phyloP scores from a whole-genome alignment of 768 basidiomycete genomes.

The Boletus rubroflammeus region DNA sequence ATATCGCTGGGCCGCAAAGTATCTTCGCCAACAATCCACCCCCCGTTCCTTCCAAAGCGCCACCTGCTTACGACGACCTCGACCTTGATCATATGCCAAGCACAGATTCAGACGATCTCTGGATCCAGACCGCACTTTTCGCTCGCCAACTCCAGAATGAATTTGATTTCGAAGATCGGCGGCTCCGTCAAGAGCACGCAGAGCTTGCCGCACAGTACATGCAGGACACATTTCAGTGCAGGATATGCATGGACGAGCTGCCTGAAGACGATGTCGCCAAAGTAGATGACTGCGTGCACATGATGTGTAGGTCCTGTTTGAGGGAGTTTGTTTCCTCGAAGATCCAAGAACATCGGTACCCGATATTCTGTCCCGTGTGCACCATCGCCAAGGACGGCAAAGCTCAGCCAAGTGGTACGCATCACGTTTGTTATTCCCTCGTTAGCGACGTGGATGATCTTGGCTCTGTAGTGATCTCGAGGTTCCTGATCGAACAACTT shows the following conservation, averaged over 20 bases:
- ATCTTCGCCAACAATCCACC: slow-evolving; percentile 24
- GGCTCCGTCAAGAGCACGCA: slow-evolving; percentile 34
- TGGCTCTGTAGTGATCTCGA: slow-evolving; percentile 35
- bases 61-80: slow-evolving; percentile 8
- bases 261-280: slow-evolving; percentile 40
- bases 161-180: slow-evolving; percentile 40
- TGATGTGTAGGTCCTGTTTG: slow-evolving; percentile 54
- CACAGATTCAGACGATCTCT: slow-evolving; percentile 1
- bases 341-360: slow-evolving; percentile 52
- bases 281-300: slow-evolving; percentile 47
- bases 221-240: slow-evolving; percentile 46
- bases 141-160: slow-evolving; percentile 35
- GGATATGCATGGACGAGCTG: slow-evolving; percentile 52
- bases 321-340: slow-evolving; percentile 40
- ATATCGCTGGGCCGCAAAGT: slow-evolving; percentile 6
- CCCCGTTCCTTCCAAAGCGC: slow-evolving; percentile 10
- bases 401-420: slow-evolving; percentile 33
- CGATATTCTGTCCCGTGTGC: slow-evolving; percentile 62
- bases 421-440: not conserved
- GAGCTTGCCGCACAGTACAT: slow-evolving; percentile 24
- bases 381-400: slow-evolving; percentile 25
- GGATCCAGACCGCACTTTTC: slow-evolving; percentile 4
- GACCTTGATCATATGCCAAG: slow-evolving; percentile 4
- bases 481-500: slow-evolving; percentile 37
- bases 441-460: not conserved